Evolutionary conservation across 2,329 filamentous ascomycete genomes (phyloP).

Genomic region (Rhynchosporium secalis): DNA sequence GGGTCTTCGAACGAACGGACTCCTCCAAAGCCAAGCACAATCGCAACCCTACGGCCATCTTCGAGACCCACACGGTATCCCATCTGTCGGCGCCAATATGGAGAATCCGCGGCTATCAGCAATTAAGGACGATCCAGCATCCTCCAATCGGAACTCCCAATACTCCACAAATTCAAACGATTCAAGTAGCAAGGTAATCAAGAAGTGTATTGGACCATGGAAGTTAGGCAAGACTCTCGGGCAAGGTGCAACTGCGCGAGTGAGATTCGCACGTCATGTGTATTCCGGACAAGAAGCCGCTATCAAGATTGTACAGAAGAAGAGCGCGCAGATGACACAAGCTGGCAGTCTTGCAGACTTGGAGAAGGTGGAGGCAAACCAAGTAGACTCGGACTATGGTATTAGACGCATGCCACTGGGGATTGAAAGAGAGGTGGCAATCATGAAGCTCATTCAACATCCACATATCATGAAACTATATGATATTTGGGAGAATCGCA

Average conservation of each 20-base stretch:
- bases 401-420: conserved; percentile 78
- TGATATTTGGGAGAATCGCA: conserved; percentile 96
- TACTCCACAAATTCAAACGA: conserved; percentile 43
- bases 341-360: conserved; percentile 84
- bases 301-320: conserved; percentile 92
- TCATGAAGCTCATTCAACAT: conserved; percentile 95
- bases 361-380: conserved; percentile 67
- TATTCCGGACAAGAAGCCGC: conserved; percentile 79
- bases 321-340: conserved; percentile 74
- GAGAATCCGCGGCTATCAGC: conserved; percentile 40
- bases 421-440: conserved; percentile 91
- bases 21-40: conserved; percentile 7
- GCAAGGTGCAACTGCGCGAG: conserved; percentile 84
- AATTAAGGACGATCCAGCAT: conserved; percentile 38
- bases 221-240: conserved; percentile 86
- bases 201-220: conserved; percentile 90
- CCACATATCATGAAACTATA: conserved; percentile 91
- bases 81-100: conserved; percentile 6
- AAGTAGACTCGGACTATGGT: conserved; percentile 56
- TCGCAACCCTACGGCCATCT: not conserved
- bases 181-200: conserved; percentile 42
- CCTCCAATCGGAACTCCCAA: conserved; percentile 44
- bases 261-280: conserved; percentile 80
- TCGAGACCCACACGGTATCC: not conserved
- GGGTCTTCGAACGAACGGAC: conserved; percentile 21